Percentiles rank a stretch among this genome's conserved stretches.
These are phyloP conservation scores for Sclerotinia minor DNA, from an alignment of 2,329 filamentous ascomycete genomes.

Conservation along the genomic window DNA sequence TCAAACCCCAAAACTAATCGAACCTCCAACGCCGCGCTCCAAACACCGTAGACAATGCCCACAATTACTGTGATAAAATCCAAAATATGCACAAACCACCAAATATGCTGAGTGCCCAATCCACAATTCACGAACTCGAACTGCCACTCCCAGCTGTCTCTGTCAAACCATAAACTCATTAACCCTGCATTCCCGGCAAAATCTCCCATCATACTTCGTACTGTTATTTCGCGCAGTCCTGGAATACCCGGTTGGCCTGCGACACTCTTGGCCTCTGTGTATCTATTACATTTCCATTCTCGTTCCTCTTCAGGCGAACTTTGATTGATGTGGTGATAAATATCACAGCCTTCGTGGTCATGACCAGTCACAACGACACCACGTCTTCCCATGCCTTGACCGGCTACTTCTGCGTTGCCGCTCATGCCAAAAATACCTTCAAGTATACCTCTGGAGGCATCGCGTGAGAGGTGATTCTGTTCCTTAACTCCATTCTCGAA, in stretches of 20 bases:
- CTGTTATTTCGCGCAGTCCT: slow-evolving; percentile 82
- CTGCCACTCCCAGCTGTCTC: slow-evolving; percentile 69
- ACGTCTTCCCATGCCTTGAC: slow-evolving; percentile 63
- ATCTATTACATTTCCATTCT: slow-evolving; percentile 48
- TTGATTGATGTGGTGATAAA: slow-evolving; percentile 77
- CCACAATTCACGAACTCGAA: slow-evolving; percentile 78
- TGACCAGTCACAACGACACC: slow-evolving; percentile 90
- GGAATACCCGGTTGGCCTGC: slow-evolving; percentile 50
- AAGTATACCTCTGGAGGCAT: slow-evolving; percentile 72
- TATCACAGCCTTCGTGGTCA: slow-evolving; percentile 93
- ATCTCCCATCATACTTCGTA: slow-evolving; percentile 97
- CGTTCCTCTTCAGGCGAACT: slow-evolving; percentile 40
- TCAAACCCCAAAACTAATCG: not conserved
- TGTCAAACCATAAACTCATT: slow-evolving; percentile 86
- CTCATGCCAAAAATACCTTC: slow-evolving; percentile 82
- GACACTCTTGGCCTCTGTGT: slow-evolving; percentile 47
- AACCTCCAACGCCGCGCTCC: not conserved
- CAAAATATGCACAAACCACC: slow-evolving; percentile 86
- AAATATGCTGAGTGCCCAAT: slow-evolving; percentile 83
- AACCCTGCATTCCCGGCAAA: slow-evolving; percentile 91
- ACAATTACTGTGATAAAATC: slow-evolving; percentile 47
- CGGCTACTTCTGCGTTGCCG: slow-evolving; percentile 58
- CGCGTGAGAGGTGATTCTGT: slow-evolving; percentile 82
- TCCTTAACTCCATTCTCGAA: slow-evolving; percentile 74
- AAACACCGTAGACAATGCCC: slow-evolving; percentile 29